A percentile compares a stretch with the other conserved stretches of the same genome.
Evolutionary conservation across 371 early-diverging fungal species (phyloP).

Genomic region (Saksenaea oblongispora): DNA sequence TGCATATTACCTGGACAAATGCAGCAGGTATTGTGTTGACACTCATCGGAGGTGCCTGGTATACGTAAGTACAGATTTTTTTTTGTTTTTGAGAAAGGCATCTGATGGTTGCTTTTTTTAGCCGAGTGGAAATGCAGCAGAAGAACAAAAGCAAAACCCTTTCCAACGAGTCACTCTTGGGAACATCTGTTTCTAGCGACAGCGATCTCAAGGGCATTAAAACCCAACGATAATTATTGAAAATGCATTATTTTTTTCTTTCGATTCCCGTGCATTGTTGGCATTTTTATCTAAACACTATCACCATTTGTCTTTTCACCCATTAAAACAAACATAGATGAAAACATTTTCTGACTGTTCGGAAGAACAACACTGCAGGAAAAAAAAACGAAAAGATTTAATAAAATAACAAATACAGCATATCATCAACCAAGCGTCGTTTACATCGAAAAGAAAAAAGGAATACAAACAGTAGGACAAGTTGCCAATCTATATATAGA

Average conservation of each 20-base stretch:
- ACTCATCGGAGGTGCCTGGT: conserved; percentile 74
- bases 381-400: not conserved
- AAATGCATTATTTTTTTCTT: not conserved
- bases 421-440: not conserved
- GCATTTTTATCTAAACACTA: not conserved
- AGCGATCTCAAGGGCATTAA: conserved; percentile 1
- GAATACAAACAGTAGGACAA: not conserved
- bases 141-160: conserved; percentile 11
- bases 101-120: not conserved
- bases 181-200: not conserved
- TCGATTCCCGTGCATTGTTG: conserved; percentile 5
- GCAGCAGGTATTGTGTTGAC: conserved; percentile 79
- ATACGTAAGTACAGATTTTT: conserved; percentile 32
- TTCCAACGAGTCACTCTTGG: conserved; percentile 6
- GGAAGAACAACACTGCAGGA: not conserved
- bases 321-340: not conserved
- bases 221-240: not conserved
- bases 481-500: not conserved
- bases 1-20: conserved; percentile 66
- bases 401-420: not conserved
- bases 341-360: not conserved
- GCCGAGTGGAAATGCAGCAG: conserved; percentile 25
- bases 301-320: not conserved
- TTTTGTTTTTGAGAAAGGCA: no score
- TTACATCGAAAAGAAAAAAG: not conserved